A percentile compares a stretch with the other conserved stretches of the same genome.
Evolutionary conservation across 768 basidiomycete genomes (phyloP).

Genomic region (Russula brevipes): DNA sequence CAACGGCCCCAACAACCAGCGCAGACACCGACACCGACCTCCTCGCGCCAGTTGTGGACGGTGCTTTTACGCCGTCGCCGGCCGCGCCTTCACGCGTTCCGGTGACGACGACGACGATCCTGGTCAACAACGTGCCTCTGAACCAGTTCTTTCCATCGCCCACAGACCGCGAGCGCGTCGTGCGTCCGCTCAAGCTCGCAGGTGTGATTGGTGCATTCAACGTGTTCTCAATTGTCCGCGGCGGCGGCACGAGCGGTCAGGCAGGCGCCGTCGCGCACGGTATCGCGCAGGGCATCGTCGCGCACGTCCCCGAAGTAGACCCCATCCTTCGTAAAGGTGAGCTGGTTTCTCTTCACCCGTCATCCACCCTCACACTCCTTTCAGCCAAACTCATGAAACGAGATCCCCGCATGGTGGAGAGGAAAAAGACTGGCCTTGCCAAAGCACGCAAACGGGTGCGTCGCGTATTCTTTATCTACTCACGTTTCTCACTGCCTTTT

Average conservation of each 20-base stretch:
- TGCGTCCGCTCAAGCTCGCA: slow-evolving; percentile 79
- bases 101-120: slow-evolving; percentile 57
- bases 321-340: slow-evolving; percentile 67
- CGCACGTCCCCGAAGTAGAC: slow-evolving; percentile 63
- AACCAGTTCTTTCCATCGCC: slow-evolving; percentile 71
- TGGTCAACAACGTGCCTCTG: slow-evolving; percentile 83
- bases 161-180: slow-evolving; percentile 72
- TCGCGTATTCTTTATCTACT: slow-evolving; percentile 8
- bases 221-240: slow-evolving; percentile 53
- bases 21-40: slow-evolving; percentile 1
- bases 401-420: slow-evolving; percentile 96
- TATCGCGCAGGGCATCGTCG: slow-evolving; percentile 67
- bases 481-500: slow-evolving; percentile 19
- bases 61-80: slow-evolving; percentile 18
- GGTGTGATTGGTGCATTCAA: slow-evolving; percentile 84
- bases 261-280: slow-evolving; percentile 81
- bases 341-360: slow-evolving; percentile 21
- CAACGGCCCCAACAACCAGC: background rate
- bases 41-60: slow-evolving; percentile 6
- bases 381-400: slow-evolving; percentile 80
- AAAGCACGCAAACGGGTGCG: slow-evolving; percentile 91
- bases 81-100: slow-evolving; percentile 23
- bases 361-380: background rate
- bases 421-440: slow-evolving; percentile 91
- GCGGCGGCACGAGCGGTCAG: slow-evolving; percentile 90